Evolutionary conservation across 2,329 filamentous ascomycete species (phyloP), one percentile per base, ranked within the genome.

Genomic region (Penicillium sp.): DNA sequence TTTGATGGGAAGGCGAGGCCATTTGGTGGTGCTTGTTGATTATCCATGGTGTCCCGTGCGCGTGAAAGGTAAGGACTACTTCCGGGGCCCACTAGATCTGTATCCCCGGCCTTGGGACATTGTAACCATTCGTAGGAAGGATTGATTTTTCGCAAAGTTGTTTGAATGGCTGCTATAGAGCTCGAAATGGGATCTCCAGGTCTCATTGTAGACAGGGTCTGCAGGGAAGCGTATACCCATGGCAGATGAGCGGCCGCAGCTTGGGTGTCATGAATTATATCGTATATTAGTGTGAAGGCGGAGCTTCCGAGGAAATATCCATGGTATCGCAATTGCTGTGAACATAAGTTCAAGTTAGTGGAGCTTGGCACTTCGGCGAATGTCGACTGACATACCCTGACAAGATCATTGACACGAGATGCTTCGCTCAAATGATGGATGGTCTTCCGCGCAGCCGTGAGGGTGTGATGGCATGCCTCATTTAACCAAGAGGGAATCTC

Each of bases 271-370:
- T 79, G 76, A 19, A 80, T 67, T 47, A 80, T 69, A 49, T 80
- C 77, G 46, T 78, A 78, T 9, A 77, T 73, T 3, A 80, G 56
- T 3, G 73, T 73, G 49, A 78, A 78, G 11, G 69, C 70, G 13
- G 76, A 75, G 29, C 76, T 78, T 33, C 75, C 71, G 10, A 80
- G 65, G 49, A 80, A 80, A 48, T 77, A 80, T 5, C 70, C 75
- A 26, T 80, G 77, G 26, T 80, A 80, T 35, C 76, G 77, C 4
- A 79, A 65, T 67, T 78, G 73, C 78, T 80, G 2, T 4, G 9
- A 3, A 16, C 63, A 37, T 60, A 59, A 21, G 9, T 23, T 2
- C 19, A 6, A 11, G n/a, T 46, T 23, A 44, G 19, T 33, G 19
- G 11, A 0, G n/a, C 16, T 10, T 19, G 42, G 13, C 6, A 19